Base-by-base conservation (phyloP, 257 asterid species). In the Solanum tarapatanum region DNA sequence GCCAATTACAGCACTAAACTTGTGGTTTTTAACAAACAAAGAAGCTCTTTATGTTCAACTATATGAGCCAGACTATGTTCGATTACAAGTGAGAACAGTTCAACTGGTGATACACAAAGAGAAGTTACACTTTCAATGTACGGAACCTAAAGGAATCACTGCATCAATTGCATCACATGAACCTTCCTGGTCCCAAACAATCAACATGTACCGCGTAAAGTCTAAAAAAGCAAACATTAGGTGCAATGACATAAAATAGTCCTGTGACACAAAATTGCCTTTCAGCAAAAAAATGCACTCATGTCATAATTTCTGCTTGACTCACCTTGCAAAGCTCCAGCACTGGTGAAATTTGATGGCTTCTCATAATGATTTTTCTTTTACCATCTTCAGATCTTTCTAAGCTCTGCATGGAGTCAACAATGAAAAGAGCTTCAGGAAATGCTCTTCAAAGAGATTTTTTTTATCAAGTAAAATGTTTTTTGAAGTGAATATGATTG, bases 321-420 rank as follows among this genome's bases (percentile, higher is more conserved):
- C 73, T 94, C 87, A 97, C 99, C 96, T 94, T 94, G 91, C 98
- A 97, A 35, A 93, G 90, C 93, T 97, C 99, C 62, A 97, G 91
- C 88, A 95, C 90, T 33, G 98, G 98, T 84, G 96, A 92, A 55
- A 97, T 94, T 3, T 94, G 98, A 91, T 95, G 98, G 90, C 98
- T 94, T 92, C 92, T 94, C 89, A 97, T 86, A 82, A 86, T 72
- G 88, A 94, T 90, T 93, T 93, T 97, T 93, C 91, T 92, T 92
- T 93, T 93, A 86, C 94, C 96, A 86, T 92, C 93, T 89, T 91
- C 98, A 89, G 92, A 90, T 90, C 92, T 92, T 86, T 93, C 98
- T 92, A 97, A 90, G 85, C 87, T 92, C 99, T 97, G 98, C 94
- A 90, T 7, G n/a, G 72, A 86, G 43, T 76, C 84, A 77, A 88